Base-by-base conservation (phyloP, 805 yeast genomes). In the Pichia cabralensis region DNA sequence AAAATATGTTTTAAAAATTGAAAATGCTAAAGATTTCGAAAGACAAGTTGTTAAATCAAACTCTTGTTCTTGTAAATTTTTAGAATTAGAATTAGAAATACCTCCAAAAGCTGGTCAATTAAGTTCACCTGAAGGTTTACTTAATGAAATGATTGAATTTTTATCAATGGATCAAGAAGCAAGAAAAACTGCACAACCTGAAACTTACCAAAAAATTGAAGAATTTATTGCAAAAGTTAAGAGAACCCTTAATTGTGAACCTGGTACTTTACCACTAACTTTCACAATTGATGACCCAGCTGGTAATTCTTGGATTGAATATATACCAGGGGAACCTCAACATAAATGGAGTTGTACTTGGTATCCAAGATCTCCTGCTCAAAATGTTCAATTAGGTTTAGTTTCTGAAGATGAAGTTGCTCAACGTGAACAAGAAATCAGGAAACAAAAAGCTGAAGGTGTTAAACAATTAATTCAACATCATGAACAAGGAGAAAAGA, bases 291-390 rank as follows among this genome's bases (percentile, higher is more conserved):
- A 88, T 56, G 98, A 92, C 58, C 96, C 98, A 20, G 73, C 96
- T 1, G 98, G 98, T 12, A 92, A 92, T 63, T 89, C 97, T 5
- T 92, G 96, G 95, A 76, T 92, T 35, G 95, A 84, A 53, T 84
- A 69, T 55, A 59, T 72, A 40, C 96, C 96, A 14, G 88, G 83
- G 40, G 95, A 85, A 55, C 69, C 94, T 5, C 65, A 80, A 24
- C 94, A 84, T 58, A 85, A 88, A 58, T 89, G 96, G 96, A 70
- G 92, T 18, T 80, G 76, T 57, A 65, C 69, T 22, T 88, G 84
- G 49, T 92, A 88, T 55, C 60, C 69, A 46, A 74, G 98, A 59
- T 73, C 92, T 2, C 85, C 84, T 28, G 94, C 84, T 44, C 97
- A 92, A 60, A 82, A 85, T 49, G 85, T 80, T 25, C 71, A 67